phyloP scores from a whole-genome alignment of 176 grass and related monocot species.

The Lolium multiflorum region DNA sequence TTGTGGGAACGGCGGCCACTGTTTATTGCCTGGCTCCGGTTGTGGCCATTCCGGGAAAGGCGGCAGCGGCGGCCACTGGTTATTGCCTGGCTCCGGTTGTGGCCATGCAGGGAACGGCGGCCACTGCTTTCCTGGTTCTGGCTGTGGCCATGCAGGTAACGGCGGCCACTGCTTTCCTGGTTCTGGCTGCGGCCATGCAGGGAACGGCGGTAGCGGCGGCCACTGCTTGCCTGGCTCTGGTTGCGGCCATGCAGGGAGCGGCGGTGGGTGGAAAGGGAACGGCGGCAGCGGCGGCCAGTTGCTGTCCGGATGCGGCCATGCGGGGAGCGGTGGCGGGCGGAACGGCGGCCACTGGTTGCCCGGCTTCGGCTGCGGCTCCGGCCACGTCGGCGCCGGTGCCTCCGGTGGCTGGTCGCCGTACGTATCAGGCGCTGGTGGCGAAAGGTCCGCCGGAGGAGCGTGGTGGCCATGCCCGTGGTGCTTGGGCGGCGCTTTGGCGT shows the following conservation, averaged over 20 bases:
- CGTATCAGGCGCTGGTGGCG: slow-evolving; percentile 33
- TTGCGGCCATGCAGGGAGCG: slow-evolving; percentile 34
- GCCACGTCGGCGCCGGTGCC: slow-evolving; percentile 17
- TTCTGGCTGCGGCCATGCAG: slow-evolving; percentile 29
- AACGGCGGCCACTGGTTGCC: slow-evolving; percentile 24
- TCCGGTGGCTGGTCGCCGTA: slow-evolving; percentile 5
- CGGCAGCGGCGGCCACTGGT: slow-evolving; percentile 29
- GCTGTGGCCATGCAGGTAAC: slow-evolving; percentile 37
- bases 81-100: slow-evolving; percentile 14
- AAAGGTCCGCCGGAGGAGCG: slow-evolving; percentile 19
- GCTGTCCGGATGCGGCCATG: background rate
- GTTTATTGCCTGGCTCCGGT: background rate
- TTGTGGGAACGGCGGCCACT: slow-evolving; percentile 17
- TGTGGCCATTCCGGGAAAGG: slow-evolving; percentile 19
- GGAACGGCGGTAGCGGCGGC: slow-evolving; percentile 31
- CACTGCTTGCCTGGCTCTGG: slow-evolving; percentile 26
- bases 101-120: slow-evolving; percentile 33
- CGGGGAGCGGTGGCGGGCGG: background rate
- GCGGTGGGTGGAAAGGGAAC: slow-evolving; percentile 27
- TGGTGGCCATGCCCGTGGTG: slow-evolving; percentile 39
- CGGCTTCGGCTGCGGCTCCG: background rate
- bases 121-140: slow-evolving; percentile 31
- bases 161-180: slow-evolving; percentile 34
- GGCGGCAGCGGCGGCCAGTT: slow-evolving; percentile 31
- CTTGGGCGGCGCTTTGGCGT: slow-evolving; percentile 40